A percentile compares a stretch with the other conserved stretches of the same genome.
Conservation (phyloP, 441 rosid species). For the Kokia cookei region DNA sequence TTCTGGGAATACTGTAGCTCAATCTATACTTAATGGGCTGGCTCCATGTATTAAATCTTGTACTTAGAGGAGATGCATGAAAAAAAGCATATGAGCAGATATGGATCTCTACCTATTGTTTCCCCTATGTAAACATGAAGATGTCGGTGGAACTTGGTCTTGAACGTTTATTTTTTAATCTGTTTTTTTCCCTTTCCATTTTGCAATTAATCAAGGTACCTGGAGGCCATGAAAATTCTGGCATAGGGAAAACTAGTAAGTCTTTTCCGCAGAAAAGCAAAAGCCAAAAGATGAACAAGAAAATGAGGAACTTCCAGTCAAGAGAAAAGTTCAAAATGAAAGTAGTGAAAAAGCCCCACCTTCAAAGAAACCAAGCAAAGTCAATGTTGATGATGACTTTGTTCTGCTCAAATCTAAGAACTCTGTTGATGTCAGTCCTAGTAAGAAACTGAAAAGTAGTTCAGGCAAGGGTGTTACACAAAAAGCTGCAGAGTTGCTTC, state of each 20-base stretch:
- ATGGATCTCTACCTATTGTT: neutral
- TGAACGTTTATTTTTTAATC: neutral
- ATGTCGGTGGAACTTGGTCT: neutral
- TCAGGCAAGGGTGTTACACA: constrained; percentile 56
- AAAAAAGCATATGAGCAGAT: neutral
- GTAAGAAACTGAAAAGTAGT: constrained; percentile 70
- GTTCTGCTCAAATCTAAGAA: constrained; percentile 43
- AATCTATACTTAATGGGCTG: neutral
- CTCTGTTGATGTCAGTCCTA: constrained; percentile 49
- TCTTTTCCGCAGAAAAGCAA: constrained; percentile 69
- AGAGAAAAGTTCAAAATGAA: constrained; percentile 55
- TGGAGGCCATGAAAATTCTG: constrained; percentile 43
- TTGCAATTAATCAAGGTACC: constrained; percentile 26
- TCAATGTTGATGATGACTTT: constrained; percentile 62
- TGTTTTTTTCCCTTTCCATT: neutral
- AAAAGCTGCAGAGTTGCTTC: constrained; percentile 36
- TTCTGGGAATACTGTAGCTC: neutral
- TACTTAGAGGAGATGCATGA: neutral
- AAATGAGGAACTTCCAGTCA: constrained; percentile 45
- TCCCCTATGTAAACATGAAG: neutral
- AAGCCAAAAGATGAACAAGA: constrained; percentile 53
- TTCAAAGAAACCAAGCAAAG: constrained; percentile 41
- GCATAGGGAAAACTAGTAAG: constrained; percentile 90
- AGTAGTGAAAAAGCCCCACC: constrained; percentile 41
- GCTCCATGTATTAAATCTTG: neutral